Percentiles rank a stretch among this genome's conserved stretches.
Conservation (phyloP, 129 eudicot species). For the Arctium lappa region DNA sequence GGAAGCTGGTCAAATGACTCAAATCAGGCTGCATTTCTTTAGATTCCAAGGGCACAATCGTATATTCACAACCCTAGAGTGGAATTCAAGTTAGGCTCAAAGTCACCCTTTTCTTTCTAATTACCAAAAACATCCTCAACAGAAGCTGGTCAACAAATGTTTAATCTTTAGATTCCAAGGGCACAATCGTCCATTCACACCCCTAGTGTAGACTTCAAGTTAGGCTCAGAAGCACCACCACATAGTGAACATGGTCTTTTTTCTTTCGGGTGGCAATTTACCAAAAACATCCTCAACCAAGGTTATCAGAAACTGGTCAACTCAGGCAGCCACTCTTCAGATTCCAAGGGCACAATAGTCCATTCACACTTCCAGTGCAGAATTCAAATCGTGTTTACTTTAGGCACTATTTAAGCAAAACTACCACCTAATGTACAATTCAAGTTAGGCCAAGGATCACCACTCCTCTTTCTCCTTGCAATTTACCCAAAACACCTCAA, state of each 20-base stretch:
- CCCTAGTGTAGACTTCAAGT: slow-evolving; percentile 16
- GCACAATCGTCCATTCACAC: slow-evolving; percentile 21
- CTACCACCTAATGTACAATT: slow-evolving; percentile 23
- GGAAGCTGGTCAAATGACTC: background rate
- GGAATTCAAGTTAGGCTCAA: slow-evolving; percentile 10
- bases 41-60: slow-evolving; percentile 8
- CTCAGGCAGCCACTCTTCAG: background rate
- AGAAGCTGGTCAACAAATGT: background rate
- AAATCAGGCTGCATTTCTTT: background rate
- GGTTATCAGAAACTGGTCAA: background rate
- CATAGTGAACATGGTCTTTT: background rate
- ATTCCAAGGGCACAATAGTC: background rate
- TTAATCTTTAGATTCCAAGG: slow-evolving; percentile 7
- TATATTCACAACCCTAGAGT: slow-evolving; percentile 11
- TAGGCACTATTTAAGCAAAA: slow-evolving; percentile 30
- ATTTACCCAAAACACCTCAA: slow-evolving; percentile 31
- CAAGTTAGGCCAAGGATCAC: slow-evolving; percentile 35
- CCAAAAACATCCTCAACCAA: slow-evolving; percentile 10
- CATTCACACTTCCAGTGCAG: background rate
- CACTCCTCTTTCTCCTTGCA: background rate
- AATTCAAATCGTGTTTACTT: slow-evolving; percentile 12
- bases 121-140: slow-evolving; percentile 13
- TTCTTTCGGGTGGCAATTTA: background rate
- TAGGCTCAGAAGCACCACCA: slow-evolving; percentile 20
- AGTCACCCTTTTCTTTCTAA: slow-evolving; percentile 1